Conservation (phyloP, 2,329 filamentous ascomycete species). For the Keithomyces neogunnii region DNA sequence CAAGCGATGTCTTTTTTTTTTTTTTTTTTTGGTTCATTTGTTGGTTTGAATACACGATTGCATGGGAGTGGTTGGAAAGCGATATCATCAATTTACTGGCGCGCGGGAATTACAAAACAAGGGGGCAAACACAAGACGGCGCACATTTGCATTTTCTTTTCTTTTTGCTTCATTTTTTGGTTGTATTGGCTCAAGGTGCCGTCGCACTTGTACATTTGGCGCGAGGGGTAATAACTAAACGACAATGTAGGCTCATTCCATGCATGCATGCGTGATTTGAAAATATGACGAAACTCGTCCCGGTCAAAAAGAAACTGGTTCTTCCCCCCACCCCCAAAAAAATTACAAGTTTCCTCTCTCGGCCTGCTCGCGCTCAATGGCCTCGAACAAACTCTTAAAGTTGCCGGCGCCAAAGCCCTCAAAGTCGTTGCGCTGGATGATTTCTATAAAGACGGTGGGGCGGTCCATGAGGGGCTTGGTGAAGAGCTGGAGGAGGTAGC, state of each 20-base stretch:
- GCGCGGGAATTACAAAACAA: neutral
- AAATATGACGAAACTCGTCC: conserved; percentile 10
- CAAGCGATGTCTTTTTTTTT: neutral
- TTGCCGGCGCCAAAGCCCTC: conserved; percentile 91
- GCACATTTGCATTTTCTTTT: too few species aligned
- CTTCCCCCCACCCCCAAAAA: neutral
- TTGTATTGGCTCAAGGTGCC: too few species aligned
- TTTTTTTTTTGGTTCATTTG: neutral
- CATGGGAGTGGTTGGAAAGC: neutral
- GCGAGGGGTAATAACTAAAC: neutral
- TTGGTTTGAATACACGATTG: neutral
- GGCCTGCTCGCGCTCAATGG: conserved; percentile 88
- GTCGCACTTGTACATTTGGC: too few species aligned
- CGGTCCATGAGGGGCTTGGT: conserved; percentile 89
- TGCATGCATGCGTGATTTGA: neutral
- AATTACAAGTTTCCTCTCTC: conserved; percentile 69
- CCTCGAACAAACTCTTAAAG: conserved; percentile 92
- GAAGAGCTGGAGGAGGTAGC: conserved; percentile 71
- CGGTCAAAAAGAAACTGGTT: neutral
- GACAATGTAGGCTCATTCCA: conserved; percentile 4
- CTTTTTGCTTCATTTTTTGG: too few species aligned
- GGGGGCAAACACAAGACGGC: neutral
- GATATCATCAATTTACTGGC: neutral
- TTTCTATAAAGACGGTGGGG: conserved; percentile 92
- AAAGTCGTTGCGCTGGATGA: conserved; percentile 87